Percentiles rank a stretch among this genome's conserved stretches.
Evolutionary conservation across 192 early-diverging fungal genomes (phyloP).

Genomic region (Backusella tarrabulga): DNA sequence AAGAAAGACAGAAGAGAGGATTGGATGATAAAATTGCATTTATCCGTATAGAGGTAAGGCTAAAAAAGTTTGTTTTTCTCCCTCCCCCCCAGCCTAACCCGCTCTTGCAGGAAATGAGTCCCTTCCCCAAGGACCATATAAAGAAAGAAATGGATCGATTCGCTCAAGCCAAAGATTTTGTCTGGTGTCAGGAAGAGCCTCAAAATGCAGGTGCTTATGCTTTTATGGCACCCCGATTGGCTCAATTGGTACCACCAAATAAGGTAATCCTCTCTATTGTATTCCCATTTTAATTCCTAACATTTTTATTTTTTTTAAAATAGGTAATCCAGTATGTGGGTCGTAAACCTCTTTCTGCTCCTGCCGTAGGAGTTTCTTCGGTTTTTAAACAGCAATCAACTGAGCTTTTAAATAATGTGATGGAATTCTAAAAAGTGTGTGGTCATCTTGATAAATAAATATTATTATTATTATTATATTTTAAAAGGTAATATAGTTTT

Average conservation of each 20-base stretch:
- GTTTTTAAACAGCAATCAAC: constrained; percentile 71
- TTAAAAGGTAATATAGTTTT: neutral
- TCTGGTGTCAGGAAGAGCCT: constrained; percentile 91
- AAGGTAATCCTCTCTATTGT: constrained; percentile 22
- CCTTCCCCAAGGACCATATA: constrained; percentile 80
- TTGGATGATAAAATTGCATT: constrained; percentile 68
- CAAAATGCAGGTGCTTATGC: constrained; percentile 90
- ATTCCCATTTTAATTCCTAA: neutral
- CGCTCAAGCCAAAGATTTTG: constrained; percentile 53
- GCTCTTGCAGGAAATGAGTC: constrained; percentile 67
- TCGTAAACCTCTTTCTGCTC: constrained; percentile 68
- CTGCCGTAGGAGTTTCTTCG: constrained; percentile 74
- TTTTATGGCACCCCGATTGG: constrained; percentile 85
- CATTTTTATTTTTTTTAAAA: constrained; percentile 13
- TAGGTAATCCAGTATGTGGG: constrained; percentile 67
- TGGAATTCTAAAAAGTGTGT: neutral
- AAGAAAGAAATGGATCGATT: constrained; percentile 61
- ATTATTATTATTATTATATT: neutral
- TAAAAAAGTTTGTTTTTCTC: neutral
- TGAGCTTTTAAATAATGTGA: constrained; percentile 17
- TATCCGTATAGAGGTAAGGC: constrained; percentile 70
- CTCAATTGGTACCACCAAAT: constrained; percentile 65
- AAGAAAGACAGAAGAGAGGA: constrained; percentile 64
- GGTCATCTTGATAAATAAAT: neutral
- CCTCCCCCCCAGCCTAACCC: neutral